These are phyloP conservation scores for Apiospora koreana DNA, from an alignment of 2,329 filamentous ascomycete species.

Conservation along the genomic window DNA sequence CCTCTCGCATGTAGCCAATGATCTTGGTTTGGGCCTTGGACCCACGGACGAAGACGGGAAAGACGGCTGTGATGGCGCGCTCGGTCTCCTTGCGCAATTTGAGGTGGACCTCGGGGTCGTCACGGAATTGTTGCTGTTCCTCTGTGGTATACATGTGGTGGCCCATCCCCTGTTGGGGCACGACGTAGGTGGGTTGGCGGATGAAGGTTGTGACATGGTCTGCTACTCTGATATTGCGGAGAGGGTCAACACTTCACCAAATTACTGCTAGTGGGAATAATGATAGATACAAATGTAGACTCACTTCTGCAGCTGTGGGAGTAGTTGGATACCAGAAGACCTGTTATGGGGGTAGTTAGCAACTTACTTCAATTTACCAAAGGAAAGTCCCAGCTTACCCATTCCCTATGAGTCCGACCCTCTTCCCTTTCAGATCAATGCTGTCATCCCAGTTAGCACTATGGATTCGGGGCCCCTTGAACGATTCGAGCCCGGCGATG, in stretches of 20 bases:
- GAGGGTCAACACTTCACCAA: too few species aligned
- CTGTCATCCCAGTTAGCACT: constrained; percentile 49
- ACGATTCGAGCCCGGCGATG: constrained; percentile 50
- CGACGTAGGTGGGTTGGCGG: constrained; percentile 16
- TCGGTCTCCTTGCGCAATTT: constrained; percentile 45
- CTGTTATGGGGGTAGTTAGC: not conserved
- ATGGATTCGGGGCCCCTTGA: constrained; percentile 55
- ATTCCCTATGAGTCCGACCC: not conserved
- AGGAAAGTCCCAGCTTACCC: not conserved
- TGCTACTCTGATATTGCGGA: not conserved
- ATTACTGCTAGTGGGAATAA: too few species aligned
- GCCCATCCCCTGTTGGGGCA: constrained; percentile 35
- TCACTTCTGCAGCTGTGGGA: not conserved
- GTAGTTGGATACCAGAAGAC: not conserved
- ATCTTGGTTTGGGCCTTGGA: constrained; percentile 30
- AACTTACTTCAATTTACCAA: not conserved
- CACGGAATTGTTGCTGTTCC: constrained; percentile 39
- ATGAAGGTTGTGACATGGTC: not conserved
- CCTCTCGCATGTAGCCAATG: constrained; percentile 22
- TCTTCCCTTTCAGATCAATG: not conserved
- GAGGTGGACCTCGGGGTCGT: constrained; percentile 42
- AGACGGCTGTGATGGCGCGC: constrained; percentile 42
- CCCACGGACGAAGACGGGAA: constrained; percentile 43
- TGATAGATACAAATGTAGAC: too few species aligned
- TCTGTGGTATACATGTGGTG: constrained; percentile 42